A percentile compares a stretch with the other conserved stretches of the same genome.
phyloP scores from a whole-genome alignment of 225 moss, liverwort and hornwort genomes.

The Asterella californica region DNA sequence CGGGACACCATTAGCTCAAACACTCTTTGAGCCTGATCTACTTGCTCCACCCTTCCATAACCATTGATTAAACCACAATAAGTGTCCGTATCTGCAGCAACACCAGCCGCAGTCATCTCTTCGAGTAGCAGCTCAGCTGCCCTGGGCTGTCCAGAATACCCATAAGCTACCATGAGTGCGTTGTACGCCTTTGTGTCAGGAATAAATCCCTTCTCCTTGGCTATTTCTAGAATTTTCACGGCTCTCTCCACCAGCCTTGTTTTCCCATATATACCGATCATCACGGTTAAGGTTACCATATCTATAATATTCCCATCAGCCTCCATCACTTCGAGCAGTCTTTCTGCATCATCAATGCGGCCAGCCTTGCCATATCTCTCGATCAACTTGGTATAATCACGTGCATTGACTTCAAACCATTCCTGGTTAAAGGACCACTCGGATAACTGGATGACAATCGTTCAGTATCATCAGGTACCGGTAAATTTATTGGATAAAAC shows the following conservation, averaged over 20 bases:
- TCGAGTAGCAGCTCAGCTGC: constrained; percentile 63
- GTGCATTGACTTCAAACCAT: constrained; percentile 70
- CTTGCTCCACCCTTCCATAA: constrained; percentile 59
- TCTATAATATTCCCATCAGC: constrained; percentile 42
- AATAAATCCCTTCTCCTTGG: constrained; percentile 49
- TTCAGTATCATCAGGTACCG: not conserved
- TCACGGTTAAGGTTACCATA: constrained; percentile 55
- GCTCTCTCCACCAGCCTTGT: constrained; percentile 56
- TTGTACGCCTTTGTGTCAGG: constrained; percentile 71
- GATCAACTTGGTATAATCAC: constrained; percentile 80
- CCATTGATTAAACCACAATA: constrained; percentile 70
- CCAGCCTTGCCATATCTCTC: constrained; percentile 79
- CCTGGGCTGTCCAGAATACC: constrained; percentile 54
- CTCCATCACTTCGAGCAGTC: constrained; percentile 52
- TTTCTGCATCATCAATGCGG: constrained; percentile 55
- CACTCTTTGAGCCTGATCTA: constrained; percentile 61
- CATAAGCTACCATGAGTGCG: constrained; percentile 70
- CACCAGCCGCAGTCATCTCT: constrained; percentile 57
- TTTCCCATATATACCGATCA: constrained; percentile 71
- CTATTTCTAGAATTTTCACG: constrained; percentile 49
- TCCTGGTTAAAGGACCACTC: constrained; percentile 70
- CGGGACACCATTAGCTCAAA: constrained; percentile 80
- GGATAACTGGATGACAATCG: constrained; percentile 51
- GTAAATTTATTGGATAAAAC: not conserved
- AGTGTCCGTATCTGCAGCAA: constrained; percentile 43